Base-by-base conservation (phyloP, 495 filamentous ascomycete genomes). In the Aspergillus ostianus region DNA sequence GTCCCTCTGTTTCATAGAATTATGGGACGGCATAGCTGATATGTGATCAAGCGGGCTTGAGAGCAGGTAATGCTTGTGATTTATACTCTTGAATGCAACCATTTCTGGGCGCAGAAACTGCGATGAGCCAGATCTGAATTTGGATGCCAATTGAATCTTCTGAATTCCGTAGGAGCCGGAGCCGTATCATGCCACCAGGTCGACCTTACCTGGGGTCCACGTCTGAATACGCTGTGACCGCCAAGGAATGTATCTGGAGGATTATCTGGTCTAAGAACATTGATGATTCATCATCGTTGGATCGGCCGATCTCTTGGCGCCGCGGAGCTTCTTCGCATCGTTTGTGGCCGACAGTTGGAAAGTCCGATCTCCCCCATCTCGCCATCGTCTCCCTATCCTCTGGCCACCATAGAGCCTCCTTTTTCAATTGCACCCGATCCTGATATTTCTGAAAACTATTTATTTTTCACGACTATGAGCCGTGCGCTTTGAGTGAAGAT, bases 41-140 rank as follows among this genome's bases (percentile, higher is more conserved):
- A 47, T 68, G 60, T 68, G 63, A 65, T 68, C 62, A 68, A 68
- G 66, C 66, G 30, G 66, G 66, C 66, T 68, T 68, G 66, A 65
- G 58, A 65, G 57, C 63, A 60, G 49, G 51, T 57, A 60, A 64
- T 68, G 60, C 55, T 58, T 68, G 65, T 67, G 58, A 68, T 61
- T 63, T 65, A 65, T 55, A 63, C 56, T 51, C 41, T 60, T 64
- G 55, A 59, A 68, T 61, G 58, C 52, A 60, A 41, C 57, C 47
- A 45, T 30, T 47, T 51, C 51, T 60, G 59, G 59, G 57, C 21
- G 61, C 58, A n/a, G 21, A 47, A 55, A 15, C n/a, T 52, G 50
- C 46, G 23, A 56, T 59, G 10, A 13, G 19, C 27, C n/a, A 13
- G 51, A 23, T 41, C 3, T 41, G 30, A 7, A 41, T 49, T 45